phyloP scores from a whole-genome alignment of 2,329 filamentous ascomycete species.

The Colletotrichum sp. region DNA sequence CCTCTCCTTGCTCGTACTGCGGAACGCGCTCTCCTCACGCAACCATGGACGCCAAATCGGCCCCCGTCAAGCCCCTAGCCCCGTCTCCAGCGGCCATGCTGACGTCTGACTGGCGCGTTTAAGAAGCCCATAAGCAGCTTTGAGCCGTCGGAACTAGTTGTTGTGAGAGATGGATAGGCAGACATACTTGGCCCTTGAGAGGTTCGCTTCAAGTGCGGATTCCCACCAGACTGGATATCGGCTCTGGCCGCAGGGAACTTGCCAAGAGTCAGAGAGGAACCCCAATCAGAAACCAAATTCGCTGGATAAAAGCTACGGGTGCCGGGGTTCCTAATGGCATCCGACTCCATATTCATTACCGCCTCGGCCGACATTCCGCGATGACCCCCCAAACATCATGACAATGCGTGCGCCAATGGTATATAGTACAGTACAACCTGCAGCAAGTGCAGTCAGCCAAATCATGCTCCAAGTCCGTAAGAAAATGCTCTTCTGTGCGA shows the following conservation, averaged over 20 bases:
- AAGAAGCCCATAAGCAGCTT: neutral
- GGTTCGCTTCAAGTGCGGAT: neutral
- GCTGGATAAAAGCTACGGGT: neutral
- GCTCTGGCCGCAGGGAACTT: neutral
- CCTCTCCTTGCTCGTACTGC: neutral
- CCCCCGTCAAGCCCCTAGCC: neutral
- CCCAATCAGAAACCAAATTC: neutral
- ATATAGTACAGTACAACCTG: constrained; percentile 12
- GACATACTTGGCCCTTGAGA: neutral
- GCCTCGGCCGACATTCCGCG: constrained; percentile 9
- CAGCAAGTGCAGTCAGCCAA: constrained; percentile 3
- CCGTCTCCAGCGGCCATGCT: neutral
- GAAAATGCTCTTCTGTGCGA: neutral
- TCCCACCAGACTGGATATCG: neutral
- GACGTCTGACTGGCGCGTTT: constrained; percentile 10
- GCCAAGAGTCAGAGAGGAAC: neutral
- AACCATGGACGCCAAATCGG: neutral
- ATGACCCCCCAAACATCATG: neutral
- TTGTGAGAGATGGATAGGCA: neutral
- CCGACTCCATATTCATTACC: neutral
- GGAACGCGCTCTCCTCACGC: neutral
- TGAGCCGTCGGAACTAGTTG: neutral
- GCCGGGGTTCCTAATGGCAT: neutral
- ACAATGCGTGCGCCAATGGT: neutral
- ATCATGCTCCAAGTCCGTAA: neutral